Evolutionary conservation across 2,329 filamentous ascomycete genomes (phyloP), one percentile per base, ranked within the genome.

Genomic region (Lachnellula hyalina): DNA sequence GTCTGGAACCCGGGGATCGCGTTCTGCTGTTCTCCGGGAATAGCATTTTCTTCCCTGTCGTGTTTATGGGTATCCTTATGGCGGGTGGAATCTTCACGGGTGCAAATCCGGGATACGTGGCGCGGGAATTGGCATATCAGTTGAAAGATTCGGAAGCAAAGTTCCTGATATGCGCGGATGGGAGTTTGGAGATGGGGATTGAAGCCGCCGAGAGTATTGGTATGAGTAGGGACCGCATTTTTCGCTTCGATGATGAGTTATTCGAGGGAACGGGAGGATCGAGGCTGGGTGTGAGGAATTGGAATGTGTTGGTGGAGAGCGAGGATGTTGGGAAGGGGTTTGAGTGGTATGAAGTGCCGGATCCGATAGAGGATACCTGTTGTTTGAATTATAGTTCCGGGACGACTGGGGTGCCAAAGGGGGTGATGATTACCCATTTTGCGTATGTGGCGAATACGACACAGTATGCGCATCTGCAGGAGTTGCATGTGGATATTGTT

Each of bases 381-480:
- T 61, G 85, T 83, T 79, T 95, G 58, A 94, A 95, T 70, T 95
- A 93, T 72, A 88, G 83, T 60, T 86, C 81, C 14, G 86, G 90
- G 4, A 95, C 90, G 1, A 95, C 90, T 0, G 90, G 90, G 6
- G 77, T 90, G 4, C 89, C 90, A 9, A 95, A 95, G 69, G 90
- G 90, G 11, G 90, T 94, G 14, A 87, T 89, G 81, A 78, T 66
- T 17, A 62, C 63, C 1, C 64, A 66, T 53, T 58, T 54, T 21
- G 55, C 56, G 14, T 67, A 64, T 47, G 55, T 67, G 35, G 58
- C 59, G 35, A 58, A 52, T 48, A 42, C 50, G 9, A 53, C 54
- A 34, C 85, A 89, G 70, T 70, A 77, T 36, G 68, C 69, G 1
- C 66, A 73, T 25, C 72, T 79, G 5, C 84, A 89, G 47, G 73